Evolutionary conservation across 306 rosid species (phyloP).

Genomic region (Abrus pulchellus): DNA sequence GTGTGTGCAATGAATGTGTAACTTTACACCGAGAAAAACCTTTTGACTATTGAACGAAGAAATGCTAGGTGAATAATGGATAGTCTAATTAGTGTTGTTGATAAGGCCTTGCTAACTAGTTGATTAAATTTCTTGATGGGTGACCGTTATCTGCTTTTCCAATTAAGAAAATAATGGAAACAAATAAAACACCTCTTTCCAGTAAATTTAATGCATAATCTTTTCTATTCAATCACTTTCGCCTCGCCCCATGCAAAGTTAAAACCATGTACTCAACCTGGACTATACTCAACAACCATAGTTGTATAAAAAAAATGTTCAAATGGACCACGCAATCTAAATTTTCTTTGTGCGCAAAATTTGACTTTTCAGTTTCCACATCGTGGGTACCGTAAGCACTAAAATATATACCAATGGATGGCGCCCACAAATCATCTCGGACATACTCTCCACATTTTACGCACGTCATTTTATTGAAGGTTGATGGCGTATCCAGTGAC

Average conservation of each 20-base stretch:
- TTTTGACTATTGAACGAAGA: background rate
- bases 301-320: background rate
- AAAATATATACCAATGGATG: background rate
- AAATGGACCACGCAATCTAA: slow-evolving; percentile 19
- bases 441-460: slow-evolving; percentile 19
- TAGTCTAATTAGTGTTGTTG: background rate
- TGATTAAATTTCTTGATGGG: background rate
- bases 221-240: background rate
- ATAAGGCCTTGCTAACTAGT: background rate
- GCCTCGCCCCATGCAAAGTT: slow-evolving; percentile 29
- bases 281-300: background rate
- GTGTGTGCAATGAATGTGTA: background rate
- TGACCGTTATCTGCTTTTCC: background rate
- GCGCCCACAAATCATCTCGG: background rate
- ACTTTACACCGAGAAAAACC: background rate
- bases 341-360: slow-evolving; percentile 24
- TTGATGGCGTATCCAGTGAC: slow-evolving; percentile 23
- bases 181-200: background rate
- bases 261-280: slow-evolving; percentile 16
- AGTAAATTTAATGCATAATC: background rate
- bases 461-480: slow-evolving; percentile 36
- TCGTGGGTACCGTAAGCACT: background rate
- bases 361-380: slow-evolving; percentile 40
- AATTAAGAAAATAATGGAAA: background rate
- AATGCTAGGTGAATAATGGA: background rate